Conservation (phyloP, 495 filamentous ascomycete genomes). For the Staphylotrichum tortipilum region DNA sequence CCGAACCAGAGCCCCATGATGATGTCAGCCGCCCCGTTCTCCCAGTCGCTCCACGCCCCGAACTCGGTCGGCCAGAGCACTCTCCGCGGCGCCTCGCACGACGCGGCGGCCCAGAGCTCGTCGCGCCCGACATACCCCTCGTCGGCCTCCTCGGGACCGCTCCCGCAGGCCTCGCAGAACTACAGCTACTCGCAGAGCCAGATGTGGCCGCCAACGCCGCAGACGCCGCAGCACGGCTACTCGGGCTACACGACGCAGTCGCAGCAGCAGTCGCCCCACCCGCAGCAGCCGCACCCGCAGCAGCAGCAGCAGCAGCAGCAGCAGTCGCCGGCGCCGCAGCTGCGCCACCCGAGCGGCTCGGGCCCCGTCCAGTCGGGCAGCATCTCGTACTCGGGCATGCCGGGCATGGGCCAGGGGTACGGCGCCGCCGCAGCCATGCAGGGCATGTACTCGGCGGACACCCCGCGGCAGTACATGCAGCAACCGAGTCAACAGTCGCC, state of each 20-base stretch:
- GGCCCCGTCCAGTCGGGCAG: constrained; percentile 50
- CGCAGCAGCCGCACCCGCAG: constrained; percentile 52
- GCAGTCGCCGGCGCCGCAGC: constrained; percentile 48
- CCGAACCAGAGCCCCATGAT: constrained; percentile 47
- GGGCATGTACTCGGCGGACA: constrained; percentile 50
- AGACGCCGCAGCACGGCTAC: constrained; percentile 40
- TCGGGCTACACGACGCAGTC: constrained; percentile 43
- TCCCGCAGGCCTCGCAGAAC: constrained; percentile 33
- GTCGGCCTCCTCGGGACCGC: constrained; percentile 25
- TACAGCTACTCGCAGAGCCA: constrained; percentile 44
- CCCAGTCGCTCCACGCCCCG: constrained; percentile 45
- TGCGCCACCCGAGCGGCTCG: constrained; percentile 51
- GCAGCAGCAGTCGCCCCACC: constrained; percentile 51
- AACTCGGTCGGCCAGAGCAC: constrained; percentile 42
- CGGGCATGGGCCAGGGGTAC: constrained; percentile 46
- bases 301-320: constrained; percentile 45
- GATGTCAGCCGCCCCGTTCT: constrained; percentile 44
- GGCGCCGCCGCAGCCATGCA: constrained; percentile 39
- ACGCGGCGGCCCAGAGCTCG: constrained; percentile 39
- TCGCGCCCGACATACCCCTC: constrained; percentile 31
- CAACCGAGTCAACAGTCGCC: constrained; percentile 34
- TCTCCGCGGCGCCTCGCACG: constrained; percentile 44
- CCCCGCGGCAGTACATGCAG: constrained; percentile 54
- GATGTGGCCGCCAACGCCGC: constrained; percentile 42
- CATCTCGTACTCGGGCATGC: constrained; percentile 53